Conservation (phyloP, 345 rosid genomes). For the Cardamine resedifolia region DNA sequence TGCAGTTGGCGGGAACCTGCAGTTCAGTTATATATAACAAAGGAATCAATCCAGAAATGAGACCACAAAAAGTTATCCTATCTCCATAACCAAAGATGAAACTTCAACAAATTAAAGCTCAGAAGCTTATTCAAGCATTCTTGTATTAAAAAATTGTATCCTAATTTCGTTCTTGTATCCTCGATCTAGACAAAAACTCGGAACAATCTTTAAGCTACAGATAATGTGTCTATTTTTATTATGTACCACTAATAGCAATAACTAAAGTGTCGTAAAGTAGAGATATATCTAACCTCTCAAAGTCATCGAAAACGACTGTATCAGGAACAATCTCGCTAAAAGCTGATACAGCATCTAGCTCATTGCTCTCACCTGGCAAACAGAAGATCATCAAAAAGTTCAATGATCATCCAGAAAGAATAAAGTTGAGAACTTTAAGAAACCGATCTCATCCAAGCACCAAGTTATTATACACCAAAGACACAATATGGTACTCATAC, state of each 20-base stretch:
- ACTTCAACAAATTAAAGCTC: background rate
- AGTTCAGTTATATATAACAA: background rate
- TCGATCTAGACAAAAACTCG: background rate
- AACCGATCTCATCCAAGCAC: background rate
- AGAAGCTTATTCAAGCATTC: background rate
- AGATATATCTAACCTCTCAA: conserved; percentile 54
- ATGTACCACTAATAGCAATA: background rate
- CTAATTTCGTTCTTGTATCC: conserved; percentile 4
- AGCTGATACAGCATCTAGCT: conserved; percentile 79
- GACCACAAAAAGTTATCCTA: background rate
- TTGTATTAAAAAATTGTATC: background rate
- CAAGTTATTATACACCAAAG: conserved; percentile 8
- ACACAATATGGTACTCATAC: background rate
- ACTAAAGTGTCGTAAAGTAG: background rate
- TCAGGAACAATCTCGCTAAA: conserved; percentile 94
- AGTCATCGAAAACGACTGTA: conserved; percentile 92
- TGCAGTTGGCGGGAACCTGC: conserved; percentile 93
- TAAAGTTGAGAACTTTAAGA: background rate
- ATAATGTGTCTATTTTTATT: background rate
- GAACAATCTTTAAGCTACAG: background rate
- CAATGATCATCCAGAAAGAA: background rate
- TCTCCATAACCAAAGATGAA: background rate
- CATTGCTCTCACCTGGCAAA: conserved; percentile 52
- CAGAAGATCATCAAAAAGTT: background rate
- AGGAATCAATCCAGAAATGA: background rate